These are phyloP conservation scores for Remersonia thermophila DNA, from an alignment of 2,329 filamentous ascomycete species.

Conservation along the genomic window DNA sequence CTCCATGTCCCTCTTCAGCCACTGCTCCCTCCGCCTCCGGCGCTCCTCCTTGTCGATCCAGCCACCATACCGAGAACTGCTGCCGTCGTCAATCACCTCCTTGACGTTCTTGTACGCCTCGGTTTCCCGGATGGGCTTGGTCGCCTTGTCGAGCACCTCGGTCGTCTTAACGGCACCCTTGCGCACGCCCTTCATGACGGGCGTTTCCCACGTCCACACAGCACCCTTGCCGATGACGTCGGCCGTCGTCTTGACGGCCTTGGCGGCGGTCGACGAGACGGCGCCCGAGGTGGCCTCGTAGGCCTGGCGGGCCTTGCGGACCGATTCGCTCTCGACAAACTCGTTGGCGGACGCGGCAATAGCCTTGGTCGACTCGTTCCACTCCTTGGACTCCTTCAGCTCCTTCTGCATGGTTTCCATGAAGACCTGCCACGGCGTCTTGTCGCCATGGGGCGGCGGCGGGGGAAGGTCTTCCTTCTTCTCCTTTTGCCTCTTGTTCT, in stretches of 20 bases:
- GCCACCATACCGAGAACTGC: conserved; percentile 87
- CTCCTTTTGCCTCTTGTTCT: conserved; percentile 43
- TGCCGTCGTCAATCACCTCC: conserved; percentile 92
- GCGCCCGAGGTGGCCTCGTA: conserved; percentile 80
- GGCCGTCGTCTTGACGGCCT: conserved; percentile 74
- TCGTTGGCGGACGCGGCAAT: conserved; percentile 79
- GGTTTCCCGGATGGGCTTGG: conserved; percentile 83
- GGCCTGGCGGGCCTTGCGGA: conserved; percentile 72
- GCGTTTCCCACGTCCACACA: conserved; percentile 93
- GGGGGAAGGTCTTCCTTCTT: conserved; percentile 62
- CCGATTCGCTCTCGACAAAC: conserved; percentile 84
- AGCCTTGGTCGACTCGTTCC: conserved; percentile 97
- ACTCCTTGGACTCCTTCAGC: conserved; percentile 95
- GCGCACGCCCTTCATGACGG: conserved; percentile 80
- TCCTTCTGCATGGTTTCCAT: conserved; percentile 89
- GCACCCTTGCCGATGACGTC: conserved; percentile 81
- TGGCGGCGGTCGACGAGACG: conserved; percentile 64
- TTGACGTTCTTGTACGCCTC: conserved; percentile 93
- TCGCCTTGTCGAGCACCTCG: conserved; percentile 84
- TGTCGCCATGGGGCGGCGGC: conserved; percentile 93
- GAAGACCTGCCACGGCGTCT: conserved; percentile 98
- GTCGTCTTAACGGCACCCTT: conserved; percentile 78
- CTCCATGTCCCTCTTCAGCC: conserved; percentile 49
- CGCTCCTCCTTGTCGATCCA: conserved; percentile 97
- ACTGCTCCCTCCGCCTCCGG: conserved; percentile 60